Evolutionary conservation across 176 grass and related monocot species (phyloP).

Genomic region (Bothriochloa decipiens): DNA sequence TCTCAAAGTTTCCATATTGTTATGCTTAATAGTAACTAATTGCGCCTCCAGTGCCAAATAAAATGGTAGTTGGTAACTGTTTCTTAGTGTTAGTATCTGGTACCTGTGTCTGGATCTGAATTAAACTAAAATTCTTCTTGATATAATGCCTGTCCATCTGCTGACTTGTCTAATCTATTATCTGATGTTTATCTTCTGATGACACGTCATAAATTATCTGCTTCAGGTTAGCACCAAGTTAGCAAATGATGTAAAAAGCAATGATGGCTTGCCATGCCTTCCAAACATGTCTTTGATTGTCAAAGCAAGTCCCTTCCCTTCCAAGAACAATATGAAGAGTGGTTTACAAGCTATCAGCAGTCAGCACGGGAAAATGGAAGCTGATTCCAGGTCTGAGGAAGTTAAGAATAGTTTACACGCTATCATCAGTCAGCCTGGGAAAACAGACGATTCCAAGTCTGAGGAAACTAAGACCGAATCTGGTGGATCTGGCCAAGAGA

Average conservation of each 20-base stretch:
- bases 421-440: constrained; percentile 26
- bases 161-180: not conserved
- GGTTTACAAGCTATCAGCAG: constrained; percentile 9
- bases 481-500: constrained; percentile 48
- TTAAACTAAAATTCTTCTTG: not conserved
- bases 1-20: not conserved
- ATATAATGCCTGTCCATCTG: constrained; percentile 11
- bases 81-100: not conserved
- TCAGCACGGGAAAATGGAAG: constrained; percentile 35
- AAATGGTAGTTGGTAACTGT: not conserved
- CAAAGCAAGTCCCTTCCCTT: constrained; percentile 23
- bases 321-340: constrained; percentile 42
- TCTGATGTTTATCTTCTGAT: constrained; percentile 14
- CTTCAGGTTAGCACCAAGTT: constrained; percentile 44
- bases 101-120: not conserved
- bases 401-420: constrained; percentile 32
- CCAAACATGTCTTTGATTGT: constrained; percentile 32
- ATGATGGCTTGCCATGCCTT: constrained; percentile 29
- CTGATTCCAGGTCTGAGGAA: constrained; percentile 43
- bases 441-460: constrained; percentile 40
- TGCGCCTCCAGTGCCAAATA: not conserved
- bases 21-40: not conserved
- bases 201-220: not conserved
- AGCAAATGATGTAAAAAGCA: constrained; percentile 33
- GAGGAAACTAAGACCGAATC: constrained; percentile 41